phyloP scores from a whole-genome alignment of 2,329 filamentous ascomycete species.

The Corynespora cassiicola region DNA sequence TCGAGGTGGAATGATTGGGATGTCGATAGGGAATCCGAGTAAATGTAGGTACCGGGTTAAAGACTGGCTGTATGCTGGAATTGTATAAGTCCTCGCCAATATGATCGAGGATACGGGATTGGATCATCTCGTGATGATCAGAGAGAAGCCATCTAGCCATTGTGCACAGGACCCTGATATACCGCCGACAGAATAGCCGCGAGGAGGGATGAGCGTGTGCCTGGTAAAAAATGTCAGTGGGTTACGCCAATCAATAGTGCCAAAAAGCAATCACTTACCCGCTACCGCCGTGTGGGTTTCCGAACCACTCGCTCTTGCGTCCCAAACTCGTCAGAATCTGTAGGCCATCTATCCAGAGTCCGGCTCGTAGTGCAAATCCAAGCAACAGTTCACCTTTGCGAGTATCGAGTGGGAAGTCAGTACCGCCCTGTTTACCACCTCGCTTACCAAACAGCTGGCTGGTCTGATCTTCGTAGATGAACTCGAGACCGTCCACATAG shows the following conservation, averaged over 20 bases:
- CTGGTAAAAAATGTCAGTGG: conserved; percentile 59
- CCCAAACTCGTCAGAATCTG: conserved; percentile 89
- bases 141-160: conserved; percentile 86
- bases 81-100: no score
- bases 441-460: conserved; percentile 86
- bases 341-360: conserved; percentile 84
- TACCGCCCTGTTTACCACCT: conserved; percentile 72
- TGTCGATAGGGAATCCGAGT: no score
- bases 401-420: conserved; percentile 82
- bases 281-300: conserved; percentile 79
- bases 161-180: conserved; percentile 80
- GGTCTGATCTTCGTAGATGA: conserved; percentile 86
- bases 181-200: conserved; percentile 87
- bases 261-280: conserved; percentile 67
- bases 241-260: conserved; percentile 9
- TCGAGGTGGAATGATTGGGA: no score
- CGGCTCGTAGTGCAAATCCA: conserved; percentile 83
- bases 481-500: conserved; percentile 86
- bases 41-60: neutral
- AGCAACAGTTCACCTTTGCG: conserved; percentile 84
- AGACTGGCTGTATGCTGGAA: no score
- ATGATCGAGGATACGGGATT: no score
- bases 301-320: conserved; percentile 84
- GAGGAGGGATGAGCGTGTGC: conserved; percentile 85
- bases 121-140: conserved; percentile 77